These are phyloP conservation scores for Phragmites australis DNA, from an alignment of 176 grass and related monocot species.

Conservation along the genomic window DNA sequence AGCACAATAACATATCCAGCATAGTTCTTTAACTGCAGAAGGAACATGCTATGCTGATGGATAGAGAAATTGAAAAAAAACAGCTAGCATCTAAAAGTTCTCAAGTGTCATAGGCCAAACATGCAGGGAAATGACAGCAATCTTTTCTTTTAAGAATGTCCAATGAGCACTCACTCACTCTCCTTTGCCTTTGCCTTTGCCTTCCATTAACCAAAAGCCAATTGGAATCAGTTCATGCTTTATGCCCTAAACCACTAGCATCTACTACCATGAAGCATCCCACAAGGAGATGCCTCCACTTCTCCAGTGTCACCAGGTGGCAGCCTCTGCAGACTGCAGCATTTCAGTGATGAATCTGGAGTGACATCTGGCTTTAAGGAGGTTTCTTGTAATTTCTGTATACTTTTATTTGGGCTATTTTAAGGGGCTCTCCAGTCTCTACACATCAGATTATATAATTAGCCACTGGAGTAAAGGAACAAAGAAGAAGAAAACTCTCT, in stretches of 20 bases:
- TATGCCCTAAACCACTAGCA: conserved; percentile 80
- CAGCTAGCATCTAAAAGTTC: conserved; percentile 47
- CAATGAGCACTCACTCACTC: conserved; percentile 38
- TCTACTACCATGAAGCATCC: conserved; percentile 65
- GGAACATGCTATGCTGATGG: conserved; percentile 35
- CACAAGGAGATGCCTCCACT: conserved; percentile 68
- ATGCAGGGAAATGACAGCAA: conserved; percentile 45
- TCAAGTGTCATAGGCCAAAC: conserved; percentile 46
- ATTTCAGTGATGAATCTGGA: conserved; percentile 49
- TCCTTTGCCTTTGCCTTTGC: conserved; percentile 28
- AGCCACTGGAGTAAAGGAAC: neutral
- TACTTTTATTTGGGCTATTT: neutral
- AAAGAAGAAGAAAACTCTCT: no score
- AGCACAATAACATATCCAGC: conserved; percentile 27
- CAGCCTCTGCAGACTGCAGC: conserved; percentile 14
- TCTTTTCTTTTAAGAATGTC: conserved; percentile 41
- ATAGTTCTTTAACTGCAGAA: conserved; percentile 37
- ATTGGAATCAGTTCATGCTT: conserved; percentile 74
- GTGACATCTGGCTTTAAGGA: conserved; percentile 31
- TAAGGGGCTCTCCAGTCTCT: neutral
- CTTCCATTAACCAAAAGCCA: conserved; percentile 53
- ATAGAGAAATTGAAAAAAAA: conserved; percentile 47
- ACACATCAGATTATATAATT: neutral
- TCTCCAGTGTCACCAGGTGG: conserved; percentile 53
- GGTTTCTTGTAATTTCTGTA: conserved; percentile 1